Percentiles rank a stretch among this genome's conserved stretches.
phyloP scores from a whole-genome alignment of 2,329 filamentous ascomycete species.

The Paraconiothyrium brasiliense region DNA sequence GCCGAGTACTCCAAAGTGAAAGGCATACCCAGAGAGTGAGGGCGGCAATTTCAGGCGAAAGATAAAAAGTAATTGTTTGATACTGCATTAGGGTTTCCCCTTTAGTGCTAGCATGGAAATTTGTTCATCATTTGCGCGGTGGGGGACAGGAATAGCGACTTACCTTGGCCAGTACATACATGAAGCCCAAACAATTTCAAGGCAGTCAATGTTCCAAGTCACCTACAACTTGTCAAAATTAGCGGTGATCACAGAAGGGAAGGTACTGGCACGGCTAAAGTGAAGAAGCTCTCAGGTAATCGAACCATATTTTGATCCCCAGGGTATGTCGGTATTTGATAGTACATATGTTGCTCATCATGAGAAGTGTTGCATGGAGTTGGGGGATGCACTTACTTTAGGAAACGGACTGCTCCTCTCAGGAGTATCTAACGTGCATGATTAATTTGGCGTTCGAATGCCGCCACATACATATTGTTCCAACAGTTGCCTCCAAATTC shows the following conservation, averaged over 20 bases:
- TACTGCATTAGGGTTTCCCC: slow-evolving; percentile 45
- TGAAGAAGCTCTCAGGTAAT: slow-evolving; percentile 46
- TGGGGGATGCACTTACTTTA: background rate
- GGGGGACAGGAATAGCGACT: slow-evolving; percentile 1
- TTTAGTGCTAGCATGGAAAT: slow-evolving; percentile 52
- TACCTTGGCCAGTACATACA: slow-evolving; percentile 5
- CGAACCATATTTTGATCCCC: slow-evolving; percentile 50
- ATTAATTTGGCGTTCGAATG: slow-evolving; percentile 6
- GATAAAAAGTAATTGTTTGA: slow-evolving; percentile 51
- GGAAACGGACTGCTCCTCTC: background rate
- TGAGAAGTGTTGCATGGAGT: slow-evolving; percentile 18
- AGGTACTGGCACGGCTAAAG: background rate
- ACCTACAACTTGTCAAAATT: slow-evolving; percentile 14
- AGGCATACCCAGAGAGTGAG: background rate
- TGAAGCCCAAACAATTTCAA: background rate
- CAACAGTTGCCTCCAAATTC: background rate
- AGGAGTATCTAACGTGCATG: background rate
- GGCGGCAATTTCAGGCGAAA: slow-evolving; percentile 45
- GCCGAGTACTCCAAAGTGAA: background rate
- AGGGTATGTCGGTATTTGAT: slow-evolving; percentile 52
- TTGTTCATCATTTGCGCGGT: slow-evolving; percentile 44
- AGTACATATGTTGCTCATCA: slow-evolving; percentile 51
- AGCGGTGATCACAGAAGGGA: slow-evolving; percentile 9
- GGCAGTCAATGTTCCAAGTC: background rate
- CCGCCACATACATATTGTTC: background rate